Evolutionary conservation across 805 yeast genomes (phyloP).

Genomic region (Metschnikowia santaceciliae): DNA sequence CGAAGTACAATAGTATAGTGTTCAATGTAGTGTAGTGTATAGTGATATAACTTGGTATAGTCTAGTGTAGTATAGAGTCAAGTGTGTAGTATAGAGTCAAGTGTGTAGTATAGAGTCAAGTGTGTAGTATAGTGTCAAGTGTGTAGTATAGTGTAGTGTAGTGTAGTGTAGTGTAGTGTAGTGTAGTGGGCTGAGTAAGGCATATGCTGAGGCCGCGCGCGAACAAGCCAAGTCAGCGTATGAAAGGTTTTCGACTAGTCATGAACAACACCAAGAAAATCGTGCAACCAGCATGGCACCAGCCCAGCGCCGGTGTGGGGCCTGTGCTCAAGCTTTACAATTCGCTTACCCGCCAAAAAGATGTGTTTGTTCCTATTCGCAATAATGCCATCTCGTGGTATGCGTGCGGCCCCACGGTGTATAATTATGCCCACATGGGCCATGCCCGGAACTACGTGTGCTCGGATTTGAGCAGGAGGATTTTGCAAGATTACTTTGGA

Average conservation of each 20-base stretch:
- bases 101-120: too few relatives aligned
- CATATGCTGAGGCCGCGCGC: background rate
- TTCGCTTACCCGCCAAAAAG: conserved; percentile 78
- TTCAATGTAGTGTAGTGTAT: too few relatives aligned
- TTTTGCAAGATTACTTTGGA: conserved; percentile 87
- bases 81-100: too few relatives aligned
- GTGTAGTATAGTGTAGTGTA: too few relatives aligned
- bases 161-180: too few relatives aligned
- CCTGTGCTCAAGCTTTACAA: conserved; percentile 64
- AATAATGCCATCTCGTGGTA: conserved; percentile 83
- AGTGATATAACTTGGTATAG: too few relatives aligned
- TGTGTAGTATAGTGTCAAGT: too few relatives aligned
- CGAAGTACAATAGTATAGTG: conserved; percentile 32
- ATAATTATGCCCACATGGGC: conserved; percentile 96
- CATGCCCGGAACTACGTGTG: conserved; percentile 97
- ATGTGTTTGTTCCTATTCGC: conserved; percentile 66
- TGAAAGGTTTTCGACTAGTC: conserved; percentile 9
- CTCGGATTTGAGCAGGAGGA: conserved; percentile 87
- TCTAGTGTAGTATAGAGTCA: too few relatives aligned
- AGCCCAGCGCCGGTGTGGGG: conserved; percentile 13
- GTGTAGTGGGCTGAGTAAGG: too few relatives aligned
- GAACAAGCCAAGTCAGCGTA: background rate
- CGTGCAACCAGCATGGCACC: conserved; percentile 38
- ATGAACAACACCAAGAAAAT: conserved; percentile 28
- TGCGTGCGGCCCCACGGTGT: conserved; percentile 98